phyloP scores from a whole-genome alignment of 441 rosid genomes.

The Adansonia rubrostipa region DNA sequence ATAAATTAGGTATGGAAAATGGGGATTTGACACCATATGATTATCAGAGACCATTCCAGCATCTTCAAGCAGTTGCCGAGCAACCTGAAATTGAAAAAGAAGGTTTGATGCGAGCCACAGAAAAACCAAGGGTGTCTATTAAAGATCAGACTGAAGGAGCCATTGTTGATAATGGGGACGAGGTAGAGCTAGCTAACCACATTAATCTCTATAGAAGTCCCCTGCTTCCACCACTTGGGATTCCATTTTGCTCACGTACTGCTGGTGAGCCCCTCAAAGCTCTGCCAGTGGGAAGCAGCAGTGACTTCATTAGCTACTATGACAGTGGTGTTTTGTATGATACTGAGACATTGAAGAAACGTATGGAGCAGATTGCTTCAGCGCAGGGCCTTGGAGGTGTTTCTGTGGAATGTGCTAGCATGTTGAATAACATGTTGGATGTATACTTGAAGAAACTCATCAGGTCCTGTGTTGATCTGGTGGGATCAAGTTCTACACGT shows the following conservation, averaged over 20 bases:
- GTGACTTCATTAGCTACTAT: conserved; percentile 50
- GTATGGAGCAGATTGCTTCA: conserved; percentile 76
- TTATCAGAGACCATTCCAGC: conserved; percentile 62
- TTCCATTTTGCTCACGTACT: conserved; percentile 67
- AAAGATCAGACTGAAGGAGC: conserved; percentile 44
- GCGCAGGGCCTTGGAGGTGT: conserved; percentile 83
- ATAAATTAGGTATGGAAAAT: conserved; percentile 30
- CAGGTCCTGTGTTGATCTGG: conserved; percentile 29
- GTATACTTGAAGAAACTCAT: conserved; percentile 74
- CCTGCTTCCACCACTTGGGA: conserved; percentile 74
- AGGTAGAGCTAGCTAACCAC: conserved; percentile 49
- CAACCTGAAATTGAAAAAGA: conserved; percentile 53
- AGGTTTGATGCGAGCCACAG: conserved; percentile 37
- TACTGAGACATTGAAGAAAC: conserved; percentile 65
- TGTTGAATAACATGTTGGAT: conserved; percentile 68
- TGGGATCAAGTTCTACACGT: conserved; percentile 52
- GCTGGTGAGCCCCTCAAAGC: conserved; percentile 63
- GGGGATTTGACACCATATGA: conserved; percentile 44
- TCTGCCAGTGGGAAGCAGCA: conserved; percentile 38
- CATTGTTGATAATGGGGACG: conserved; percentile 55
- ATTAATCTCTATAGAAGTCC: conserved; percentile 46
- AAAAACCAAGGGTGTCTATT: conserved; percentile 39
- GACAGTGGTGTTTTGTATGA: conserved; percentile 66
- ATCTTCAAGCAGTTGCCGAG: conserved; percentile 53
- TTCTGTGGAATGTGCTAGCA: conserved; percentile 72